phyloP scores from a whole-genome alignment of 768 basidiomycete genomes.

The Dioszegia aurantiaca region DNA sequence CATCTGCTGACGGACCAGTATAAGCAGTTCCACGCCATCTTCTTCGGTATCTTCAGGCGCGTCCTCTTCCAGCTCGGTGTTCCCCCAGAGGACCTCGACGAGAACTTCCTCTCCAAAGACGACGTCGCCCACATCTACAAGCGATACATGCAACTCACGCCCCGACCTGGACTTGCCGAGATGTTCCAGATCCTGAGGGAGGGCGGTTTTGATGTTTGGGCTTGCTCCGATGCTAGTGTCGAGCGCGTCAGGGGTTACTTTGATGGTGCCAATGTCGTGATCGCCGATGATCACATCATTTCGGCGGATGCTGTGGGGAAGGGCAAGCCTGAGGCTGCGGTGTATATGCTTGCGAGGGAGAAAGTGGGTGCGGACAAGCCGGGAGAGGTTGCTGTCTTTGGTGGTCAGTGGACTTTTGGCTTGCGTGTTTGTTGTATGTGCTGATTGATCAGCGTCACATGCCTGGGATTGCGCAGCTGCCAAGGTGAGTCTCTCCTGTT shows the following conservation, averaged over 20 bases:
- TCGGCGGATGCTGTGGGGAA: not conserved
- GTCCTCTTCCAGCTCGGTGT: constrained; percentile 11
- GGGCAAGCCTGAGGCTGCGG: constrained; percentile 3
- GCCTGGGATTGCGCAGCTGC: constrained; percentile 9
- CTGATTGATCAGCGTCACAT: constrained; percentile 4
- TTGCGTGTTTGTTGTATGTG: not conserved
- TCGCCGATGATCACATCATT: not conserved
- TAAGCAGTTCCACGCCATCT: no score
- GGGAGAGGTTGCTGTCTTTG: constrained; percentile 11
- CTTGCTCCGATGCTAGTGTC: constrained; percentile 6
- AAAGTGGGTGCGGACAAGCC: not conserved
- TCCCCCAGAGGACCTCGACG: not conserved
- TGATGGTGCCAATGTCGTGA: not conserved
- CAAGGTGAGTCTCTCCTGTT: not conserved
- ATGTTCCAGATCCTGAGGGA: constrained; percentile 6
- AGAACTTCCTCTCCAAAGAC: not conserved
- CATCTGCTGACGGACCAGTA: no score
- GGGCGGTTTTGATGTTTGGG: constrained; percentile 7
- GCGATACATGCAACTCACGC: constrained; percentile 1
- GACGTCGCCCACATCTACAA: constrained; percentile 5
- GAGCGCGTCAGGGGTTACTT: constrained; percentile 6
- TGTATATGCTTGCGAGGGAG: not conserved
- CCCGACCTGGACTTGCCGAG: constrained; percentile 10
- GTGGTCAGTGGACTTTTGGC: not conserved
- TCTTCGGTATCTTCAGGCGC: constrained; percentile 3